Evolutionary conservation across 768 basidiomycete species (phyloP), one percentile per base, ranked within the genome.

Genomic region (Leucocoprinus leucothites): DNA sequence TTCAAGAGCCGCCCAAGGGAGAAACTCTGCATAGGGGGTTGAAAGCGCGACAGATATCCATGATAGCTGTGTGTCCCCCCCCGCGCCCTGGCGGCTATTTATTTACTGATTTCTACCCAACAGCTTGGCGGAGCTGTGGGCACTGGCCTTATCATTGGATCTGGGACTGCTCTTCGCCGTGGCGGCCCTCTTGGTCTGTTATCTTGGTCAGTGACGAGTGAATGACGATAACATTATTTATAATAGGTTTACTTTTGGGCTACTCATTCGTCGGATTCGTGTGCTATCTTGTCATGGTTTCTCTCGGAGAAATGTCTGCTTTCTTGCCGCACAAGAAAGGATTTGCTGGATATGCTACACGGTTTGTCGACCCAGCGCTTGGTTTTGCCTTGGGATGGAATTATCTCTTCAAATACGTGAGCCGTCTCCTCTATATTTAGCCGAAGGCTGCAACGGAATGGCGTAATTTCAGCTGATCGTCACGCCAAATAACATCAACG

Each of bases 371-470:
- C 65, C 85, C 85, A 48, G 84, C 85, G 19, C 74, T 86, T 43
- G 85, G 82, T 36, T 87, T 87, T 64, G 84, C 82, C 14, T 67
- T 86, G 16, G 85, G 84, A 46, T 85, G 77, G 73, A 85, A 85
- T 64, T 84, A 86, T 63, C 68, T 85, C 41, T 64, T 79, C 57
- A 82, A 82, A 76, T 80, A 78, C 60, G 78, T 78, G 46, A 59
- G 76, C 64, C 18, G 3, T 13, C 22, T 3, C 46, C 49, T 25
- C 28, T 16, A 21, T 41, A 14, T 34, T 8, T 14, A 36, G 21
- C 28, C 22, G 36, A 40, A 43, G 3, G 47, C 26, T 49, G 45
- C 52, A 43, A n/a, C 38, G 31, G 31, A 31, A 31, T 60, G 24
- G 60, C 54, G 26, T 11, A 28, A 24, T 25, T 43, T 56, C 74